phyloP scores from a whole-genome alignment of 148 eudicot species.

The Chenopodium suecicum region DNA sequence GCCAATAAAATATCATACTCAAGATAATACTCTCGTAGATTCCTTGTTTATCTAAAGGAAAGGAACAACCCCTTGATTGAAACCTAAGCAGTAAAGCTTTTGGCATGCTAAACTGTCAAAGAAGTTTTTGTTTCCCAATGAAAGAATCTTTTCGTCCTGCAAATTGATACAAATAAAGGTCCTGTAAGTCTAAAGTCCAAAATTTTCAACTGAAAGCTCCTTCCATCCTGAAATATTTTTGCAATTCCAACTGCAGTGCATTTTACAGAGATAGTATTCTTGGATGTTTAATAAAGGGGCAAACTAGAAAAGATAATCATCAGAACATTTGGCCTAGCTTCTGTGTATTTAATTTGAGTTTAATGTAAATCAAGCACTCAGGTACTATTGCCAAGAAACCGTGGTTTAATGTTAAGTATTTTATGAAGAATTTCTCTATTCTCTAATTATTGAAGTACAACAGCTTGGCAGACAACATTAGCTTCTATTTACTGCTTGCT shows the following conservation, averaged over 20 bases:
- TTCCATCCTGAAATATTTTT: not conserved
- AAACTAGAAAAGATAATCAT: not conserved
- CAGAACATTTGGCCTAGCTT: not conserved
- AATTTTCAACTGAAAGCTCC: not conserved
- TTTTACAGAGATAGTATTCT: not conserved
- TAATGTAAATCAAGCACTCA: not conserved
- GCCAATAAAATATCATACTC: not conserved
- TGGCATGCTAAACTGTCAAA: constrained; percentile 19
- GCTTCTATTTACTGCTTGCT: no score
- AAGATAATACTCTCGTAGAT: not conserved
- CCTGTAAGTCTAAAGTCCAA: not conserved
- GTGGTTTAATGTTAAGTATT: not conserved
- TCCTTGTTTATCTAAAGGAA: not conserved
- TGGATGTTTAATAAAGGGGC: not conserved
- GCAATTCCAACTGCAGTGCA: not conserved
- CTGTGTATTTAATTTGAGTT: not conserved
- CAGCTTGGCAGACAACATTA: no score
- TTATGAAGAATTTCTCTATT: not conserved
- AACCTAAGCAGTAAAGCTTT: not conserved
- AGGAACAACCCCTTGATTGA: not conserved
- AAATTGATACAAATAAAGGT: not conserved
- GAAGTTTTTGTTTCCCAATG: constrained; percentile 45
- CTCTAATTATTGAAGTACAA: not conserved
- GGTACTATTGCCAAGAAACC: no score
- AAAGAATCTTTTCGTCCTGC: constrained; percentile 44